Base-by-base conservation (phyloP, 345 rosid species). In the Sonneratia alba region DNA sequence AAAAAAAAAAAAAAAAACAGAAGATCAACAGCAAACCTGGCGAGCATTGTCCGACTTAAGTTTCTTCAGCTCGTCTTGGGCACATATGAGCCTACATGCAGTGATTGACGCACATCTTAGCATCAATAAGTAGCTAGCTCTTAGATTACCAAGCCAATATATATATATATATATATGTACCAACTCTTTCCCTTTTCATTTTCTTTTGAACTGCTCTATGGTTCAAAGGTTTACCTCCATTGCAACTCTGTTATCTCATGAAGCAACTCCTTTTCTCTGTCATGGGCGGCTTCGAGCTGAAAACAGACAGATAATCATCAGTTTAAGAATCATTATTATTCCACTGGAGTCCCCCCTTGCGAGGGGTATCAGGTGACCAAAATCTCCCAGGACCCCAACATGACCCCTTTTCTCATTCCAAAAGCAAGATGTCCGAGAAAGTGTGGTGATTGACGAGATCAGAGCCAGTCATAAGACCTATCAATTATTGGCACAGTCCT, bases 251-350 rank as follows among this genome's bases (percentile, higher is more conserved):
- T 90, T 80, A 92, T 76, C 80, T 92, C 98, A 36, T 87, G 89
- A 77, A 95, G 92, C 69, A 92, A 77, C 45, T 92, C 99, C 80
- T 88, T 90, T 79, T 95, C 99, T 83, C 92, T 85, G 45, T 95
- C 99, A 72, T 92, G 89, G 65, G 96, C 88, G 67, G 90, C 85
- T 86, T 95, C 99, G 56, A 95, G 84, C 99, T 95, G 85, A 73
- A 77, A 76, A 59, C 36, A 74, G 79, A 37, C 47, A 42, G 32
- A 61, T 18, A n/a, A 18, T 21, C 53, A 21, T n/a, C 19, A 48
- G 70, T 45, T 67, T 22, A 67, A 67, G 69, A 67, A n/a, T 27
- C 8, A n/a, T 2, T 24, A 24, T 67, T 10, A 66, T 7, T 15
- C 37, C 36, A 27, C 37, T 36, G 4, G 18, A 53, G 6, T 12